Percentiles rank a stretch among this genome's conserved stretches.
Conservation (phyloP, 306 rosid genomes). For the Crotalaria pallida region DNA sequence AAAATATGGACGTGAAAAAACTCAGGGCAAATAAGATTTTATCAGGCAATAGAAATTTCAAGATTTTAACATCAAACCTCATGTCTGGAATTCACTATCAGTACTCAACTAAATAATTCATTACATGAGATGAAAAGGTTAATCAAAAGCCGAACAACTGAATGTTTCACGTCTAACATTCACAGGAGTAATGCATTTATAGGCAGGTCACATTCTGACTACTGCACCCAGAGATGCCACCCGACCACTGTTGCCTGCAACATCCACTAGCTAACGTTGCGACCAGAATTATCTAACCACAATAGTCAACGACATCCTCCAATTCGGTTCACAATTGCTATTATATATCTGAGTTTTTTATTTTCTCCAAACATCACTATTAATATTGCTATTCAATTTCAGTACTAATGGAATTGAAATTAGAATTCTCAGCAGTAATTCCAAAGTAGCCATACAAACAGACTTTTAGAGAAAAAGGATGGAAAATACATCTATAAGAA, state of each 20-base stretch:
- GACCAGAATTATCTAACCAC: no score
- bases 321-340: no score
- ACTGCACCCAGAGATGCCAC: background rate
- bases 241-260: background rate
- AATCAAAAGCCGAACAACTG: background rate
- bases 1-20: background rate
- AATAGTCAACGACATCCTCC: no score
- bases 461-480: background rate
- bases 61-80: background rate
- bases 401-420: no score
- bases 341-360: no score
- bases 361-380: no score
- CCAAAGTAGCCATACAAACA: no score
- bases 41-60: background rate
- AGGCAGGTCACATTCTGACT: no score
- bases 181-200: background rate
- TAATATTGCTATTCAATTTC: no score
- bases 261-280: no score
- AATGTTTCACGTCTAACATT: background rate
- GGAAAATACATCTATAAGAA: background rate
- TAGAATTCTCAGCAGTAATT: no score
- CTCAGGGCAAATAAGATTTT: background rate
- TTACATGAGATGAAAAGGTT: slow-evolving; percentile 9
- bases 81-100: background rate
- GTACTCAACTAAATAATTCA: background rate